Evolutionary conservation across 306 rosid species (phyloP), one percentile per base, ranked within the genome.

Genomic region (Gillenia trifoliata): DNA sequence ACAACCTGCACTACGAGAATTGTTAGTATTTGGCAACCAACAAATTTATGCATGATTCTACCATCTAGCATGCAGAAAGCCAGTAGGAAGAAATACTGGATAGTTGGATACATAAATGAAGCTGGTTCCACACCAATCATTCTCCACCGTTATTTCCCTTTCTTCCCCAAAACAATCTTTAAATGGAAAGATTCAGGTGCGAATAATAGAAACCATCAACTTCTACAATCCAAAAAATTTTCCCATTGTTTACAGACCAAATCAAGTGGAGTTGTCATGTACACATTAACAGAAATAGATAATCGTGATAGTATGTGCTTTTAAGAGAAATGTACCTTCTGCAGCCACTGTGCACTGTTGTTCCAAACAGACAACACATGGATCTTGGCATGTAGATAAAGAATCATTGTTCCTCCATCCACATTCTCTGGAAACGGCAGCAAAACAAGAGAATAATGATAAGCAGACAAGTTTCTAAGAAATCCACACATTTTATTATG

Each of bases 311-410:
- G 19, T 64, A 19, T 1, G 29, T 31, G 6, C 64, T n/a, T 40
- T 12, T 3, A 31, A 57, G 76, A 57, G 19, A 57, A 52, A 66
- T 68, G 9, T 90, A 94, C 99, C 99, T 94, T 90, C 88, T 10
- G 91, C 99, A 73, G 95, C 90, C 19, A 94, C 97, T 33, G 88
- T 83, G 76, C 99, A 94, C 72, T 85, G 83, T 78, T 97, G 89
- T 86, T 94, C 99, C 83, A 94, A 83, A 82, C 99, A 94, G 65
- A 94, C 99, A 29, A 91, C 94, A 57, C 99, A 94, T 41, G 95
- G 99, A 81, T 94, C 97, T 68, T 79, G 81, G 79, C 95, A 87
- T 59, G 87, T n/a, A 11, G 85, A 82, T 83, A 85, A 71, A 71
- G 89, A 74, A 50, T 86, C 96, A 72, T n/a, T 80, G 34, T 85